Evolutionary conservation across 2,329 filamentous ascomycete species (phyloP).

Genomic region (Decorospora gaudefroyi): DNA sequence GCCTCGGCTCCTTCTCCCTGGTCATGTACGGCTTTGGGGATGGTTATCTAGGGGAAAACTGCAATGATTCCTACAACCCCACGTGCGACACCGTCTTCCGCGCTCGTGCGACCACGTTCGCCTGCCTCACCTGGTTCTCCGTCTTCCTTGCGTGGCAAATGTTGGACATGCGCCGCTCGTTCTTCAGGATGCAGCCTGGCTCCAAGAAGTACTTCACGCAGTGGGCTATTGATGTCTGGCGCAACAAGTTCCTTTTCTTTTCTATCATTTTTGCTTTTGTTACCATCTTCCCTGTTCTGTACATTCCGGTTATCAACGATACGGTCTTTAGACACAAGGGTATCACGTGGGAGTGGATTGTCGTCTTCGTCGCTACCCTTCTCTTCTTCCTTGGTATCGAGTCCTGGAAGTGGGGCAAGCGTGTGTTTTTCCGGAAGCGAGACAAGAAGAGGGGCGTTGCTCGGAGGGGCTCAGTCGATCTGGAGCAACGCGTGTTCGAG

Average conservation of each 20-base stretch:
- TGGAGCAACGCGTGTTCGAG: slow-evolving; percentile 40
- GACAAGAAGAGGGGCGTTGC: slow-evolving; percentile 26
- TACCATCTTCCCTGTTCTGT: slow-evolving; percentile 49
- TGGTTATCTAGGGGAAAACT: slow-evolving; percentile 51
- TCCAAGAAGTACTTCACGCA: slow-evolving; percentile 61
- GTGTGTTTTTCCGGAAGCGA: slow-evolving; percentile 47
- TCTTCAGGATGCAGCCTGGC: slow-evolving; percentile 73
- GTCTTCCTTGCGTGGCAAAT: slow-evolving; percentile 80
- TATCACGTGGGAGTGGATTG: slow-evolving; percentile 71
- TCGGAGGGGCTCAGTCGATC: slow-evolving; percentile 36
- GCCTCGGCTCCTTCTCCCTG: slow-evolving; percentile 52
- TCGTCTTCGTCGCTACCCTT: slow-evolving; percentile 65
- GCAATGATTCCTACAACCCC: slow-evolving; percentile 52
- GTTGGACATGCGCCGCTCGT: slow-evolving; percentile 67
- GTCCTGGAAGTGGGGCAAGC: slow-evolving; percentile 68
- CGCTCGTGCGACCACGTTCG: slow-evolving; percentile 53
- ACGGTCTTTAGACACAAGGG: slow-evolving; percentile 67
- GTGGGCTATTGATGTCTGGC: slow-evolving; percentile 70
- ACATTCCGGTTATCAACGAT: slow-evolving; percentile 70
- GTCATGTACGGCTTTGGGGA: slow-evolving; percentile 52
- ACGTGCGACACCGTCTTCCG: slow-evolving; percentile 52
- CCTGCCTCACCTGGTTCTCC: slow-evolving; percentile 51
- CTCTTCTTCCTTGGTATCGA: slow-evolving; percentile 69
- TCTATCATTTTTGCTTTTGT: slow-evolving; percentile 46
- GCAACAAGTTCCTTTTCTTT: slow-evolving; percentile 66